Conservation (phyloP, 2,329 filamentous ascomycete genomes). For the Chaetomium olivaceum region DNA sequence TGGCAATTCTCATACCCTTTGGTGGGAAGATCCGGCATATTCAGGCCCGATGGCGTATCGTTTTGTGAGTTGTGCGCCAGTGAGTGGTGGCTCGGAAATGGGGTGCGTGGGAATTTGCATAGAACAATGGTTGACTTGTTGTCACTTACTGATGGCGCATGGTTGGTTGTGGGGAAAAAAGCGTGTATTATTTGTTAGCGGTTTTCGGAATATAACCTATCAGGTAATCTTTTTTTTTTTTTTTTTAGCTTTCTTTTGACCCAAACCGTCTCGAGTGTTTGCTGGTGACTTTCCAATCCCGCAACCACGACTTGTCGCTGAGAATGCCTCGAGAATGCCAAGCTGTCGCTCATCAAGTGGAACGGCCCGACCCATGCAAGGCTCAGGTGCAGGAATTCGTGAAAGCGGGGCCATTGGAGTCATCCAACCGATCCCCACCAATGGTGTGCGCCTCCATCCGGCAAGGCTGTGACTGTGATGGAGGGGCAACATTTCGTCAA, state of each 20-base stretch:
- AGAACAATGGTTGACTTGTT: too few species aligned
- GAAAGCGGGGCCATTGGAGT: neutral
- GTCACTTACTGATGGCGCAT: too few species aligned
- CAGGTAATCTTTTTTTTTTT: neutral
- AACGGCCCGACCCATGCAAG: neutral
- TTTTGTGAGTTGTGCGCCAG: constrained; percentile 13
- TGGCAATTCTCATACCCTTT: constrained; percentile 34
- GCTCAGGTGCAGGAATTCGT: neutral
- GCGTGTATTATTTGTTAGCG: neutral
- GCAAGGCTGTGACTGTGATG: constrained; percentile 32
- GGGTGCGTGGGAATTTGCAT: neutral
- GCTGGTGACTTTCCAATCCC: too few species aligned
- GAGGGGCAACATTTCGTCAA: constrained; percentile 28
- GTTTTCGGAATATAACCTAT: neutral
- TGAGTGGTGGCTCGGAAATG: neutral
- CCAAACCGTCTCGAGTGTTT: neutral
- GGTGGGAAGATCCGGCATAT: constrained; percentile 34
- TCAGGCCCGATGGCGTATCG: constrained; percentile 38
- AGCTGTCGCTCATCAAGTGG: constrained; percentile 11
- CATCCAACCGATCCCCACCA: neutral
- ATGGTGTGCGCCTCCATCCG: neutral
- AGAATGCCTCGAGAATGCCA: neutral
- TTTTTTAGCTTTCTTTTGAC: neutral
- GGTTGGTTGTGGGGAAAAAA: neutral
- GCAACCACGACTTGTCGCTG: too few species aligned